Evolutionary conservation across 2,329 filamentous ascomycete species (phyloP).

Genomic region (Chrysoporthe deuterocubensis): DNA sequence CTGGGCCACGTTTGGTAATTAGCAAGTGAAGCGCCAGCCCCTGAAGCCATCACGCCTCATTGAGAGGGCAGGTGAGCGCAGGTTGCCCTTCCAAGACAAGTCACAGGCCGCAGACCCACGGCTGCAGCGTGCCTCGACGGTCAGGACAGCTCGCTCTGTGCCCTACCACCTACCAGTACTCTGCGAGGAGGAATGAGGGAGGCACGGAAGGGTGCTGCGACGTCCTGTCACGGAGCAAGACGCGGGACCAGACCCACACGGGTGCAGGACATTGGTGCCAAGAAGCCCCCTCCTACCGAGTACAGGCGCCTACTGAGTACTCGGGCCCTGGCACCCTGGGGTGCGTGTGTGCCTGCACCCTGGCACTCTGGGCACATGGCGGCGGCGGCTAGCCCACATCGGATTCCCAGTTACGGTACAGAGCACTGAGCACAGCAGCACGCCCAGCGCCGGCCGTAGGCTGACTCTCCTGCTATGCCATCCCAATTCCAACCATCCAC

Average conservation of each 20-base stretch:
- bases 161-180: not conserved
- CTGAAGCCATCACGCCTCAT: not conserved
- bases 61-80: not conserved
- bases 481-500: slow-evolving; percentile 7
- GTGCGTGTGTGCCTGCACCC: not conserved
- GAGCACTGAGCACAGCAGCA: no score
- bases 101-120: not conserved
- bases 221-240: not conserved
- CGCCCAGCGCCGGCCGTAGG: no score
- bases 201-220: no score
- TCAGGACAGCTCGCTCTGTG: not conserved
- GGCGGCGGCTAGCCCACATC: not conserved
- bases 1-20: no score
- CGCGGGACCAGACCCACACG: not conserved
- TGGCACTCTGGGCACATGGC: not conserved
- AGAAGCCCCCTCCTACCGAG: not conserved
- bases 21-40: not conserved
- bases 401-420: not conserved
- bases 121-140: not conserved
- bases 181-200: not conserved
- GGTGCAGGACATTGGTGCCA: not conserved
- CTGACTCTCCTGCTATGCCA: not conserved
- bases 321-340: not conserved
- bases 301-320: not conserved
- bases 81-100: not conserved